phyloP scores from a whole-genome alignment of 192 early-diverging fungal species.

The Obelidium mucronatum region DNA sequence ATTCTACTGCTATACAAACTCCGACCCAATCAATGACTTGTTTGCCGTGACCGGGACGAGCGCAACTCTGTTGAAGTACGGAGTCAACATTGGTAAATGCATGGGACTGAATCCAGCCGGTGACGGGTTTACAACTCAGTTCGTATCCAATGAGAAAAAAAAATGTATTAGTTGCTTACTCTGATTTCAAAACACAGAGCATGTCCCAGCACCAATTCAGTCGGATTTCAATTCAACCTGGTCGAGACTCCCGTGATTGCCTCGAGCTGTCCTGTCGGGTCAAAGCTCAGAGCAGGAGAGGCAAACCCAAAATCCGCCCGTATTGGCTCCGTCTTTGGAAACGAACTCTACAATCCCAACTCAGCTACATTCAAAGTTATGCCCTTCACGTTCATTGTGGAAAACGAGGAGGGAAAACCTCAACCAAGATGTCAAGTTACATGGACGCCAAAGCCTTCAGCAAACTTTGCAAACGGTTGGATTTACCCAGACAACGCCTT shows the following conservation, averaged over 20 bases:
- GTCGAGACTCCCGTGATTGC: neutral
- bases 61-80: neutral
- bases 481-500: neutral
- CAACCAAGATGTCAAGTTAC: neutral
- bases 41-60: neutral
- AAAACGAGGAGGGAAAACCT: neutral
- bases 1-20: too few species aligned
- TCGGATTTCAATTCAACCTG: neutral
- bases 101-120: too few species aligned
- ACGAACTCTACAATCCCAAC: conserved; percentile 13
- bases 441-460: neutral
- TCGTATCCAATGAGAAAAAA: too few species aligned
- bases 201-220: neutral
- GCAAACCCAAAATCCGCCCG: neutral
- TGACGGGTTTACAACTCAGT: too few species aligned
- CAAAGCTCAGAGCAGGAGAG: neutral
- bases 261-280: neutral
- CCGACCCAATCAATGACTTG: too few species aligned
- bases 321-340: conserved; percentile 6
- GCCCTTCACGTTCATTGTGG: neutral
- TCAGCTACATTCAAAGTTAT: neutral
- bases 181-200: neutral
- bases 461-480: neutral
- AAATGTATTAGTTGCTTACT: neutral
- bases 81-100: neutral